These are phyloP conservation scores for Hypoxylon sp. DNA, from an alignment of 2,329 filamentous ascomycete genomes.

Conservation along the genomic window DNA sequence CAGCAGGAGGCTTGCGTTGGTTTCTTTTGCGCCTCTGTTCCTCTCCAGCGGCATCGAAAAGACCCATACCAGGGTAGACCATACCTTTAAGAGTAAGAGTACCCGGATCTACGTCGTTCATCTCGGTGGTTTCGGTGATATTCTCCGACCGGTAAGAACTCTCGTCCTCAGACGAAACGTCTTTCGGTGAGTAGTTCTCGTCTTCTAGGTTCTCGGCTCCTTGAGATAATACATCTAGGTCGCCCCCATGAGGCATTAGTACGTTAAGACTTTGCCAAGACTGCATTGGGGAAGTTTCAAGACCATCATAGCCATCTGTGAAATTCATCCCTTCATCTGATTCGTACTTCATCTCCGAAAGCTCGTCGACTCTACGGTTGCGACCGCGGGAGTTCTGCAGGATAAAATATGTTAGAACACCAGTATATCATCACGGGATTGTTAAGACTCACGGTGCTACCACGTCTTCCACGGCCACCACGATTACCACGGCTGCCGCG, in stretches of 20 bases:
- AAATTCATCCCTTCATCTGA: slow-evolving; percentile 40
- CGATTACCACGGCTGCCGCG: slow-evolving; percentile 43
- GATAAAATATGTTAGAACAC: slow-evolving; percentile 20
- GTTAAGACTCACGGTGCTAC: slow-evolving; percentile 42
- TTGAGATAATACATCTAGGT: slow-evolving; percentile 6
- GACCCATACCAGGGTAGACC: slow-evolving; percentile 82
- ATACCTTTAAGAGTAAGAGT: slow-evolving; percentile 73
- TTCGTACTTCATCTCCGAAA: slow-evolving; percentile 43
- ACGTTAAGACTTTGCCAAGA: slow-evolving; percentile 23
- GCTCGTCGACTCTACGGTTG: slow-evolving; percentile 15
- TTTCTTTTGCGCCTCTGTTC: slow-evolving; percentile 82
- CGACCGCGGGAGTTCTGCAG: slow-evolving; percentile 26
- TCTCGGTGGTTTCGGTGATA: slow-evolving; percentile 51
- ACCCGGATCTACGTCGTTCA: slow-evolving; percentile 47
- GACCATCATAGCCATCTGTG: slow-evolving; percentile 25
- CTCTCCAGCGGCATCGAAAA: slow-evolving; percentile 84
- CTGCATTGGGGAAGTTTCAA: slow-evolving; percentile 15
- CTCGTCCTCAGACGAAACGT: slow-evolving; percentile 52
- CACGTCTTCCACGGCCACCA: slow-evolving; percentile 40
- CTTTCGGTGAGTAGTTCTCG: slow-evolving; percentile 47
- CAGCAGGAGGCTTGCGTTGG: slow-evolving; percentile 81
- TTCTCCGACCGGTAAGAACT: slow-evolving; percentile 51
- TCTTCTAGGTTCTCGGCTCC: slow-evolving; percentile 39
- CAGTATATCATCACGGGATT: neutral
- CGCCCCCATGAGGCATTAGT: slow-evolving; percentile 17